Percentiles rank a stretch among this genome's conserved stretches.
phyloP scores from a whole-genome alignment of 768 basidiomycete genomes.

The Amanita molliuscula region DNA sequence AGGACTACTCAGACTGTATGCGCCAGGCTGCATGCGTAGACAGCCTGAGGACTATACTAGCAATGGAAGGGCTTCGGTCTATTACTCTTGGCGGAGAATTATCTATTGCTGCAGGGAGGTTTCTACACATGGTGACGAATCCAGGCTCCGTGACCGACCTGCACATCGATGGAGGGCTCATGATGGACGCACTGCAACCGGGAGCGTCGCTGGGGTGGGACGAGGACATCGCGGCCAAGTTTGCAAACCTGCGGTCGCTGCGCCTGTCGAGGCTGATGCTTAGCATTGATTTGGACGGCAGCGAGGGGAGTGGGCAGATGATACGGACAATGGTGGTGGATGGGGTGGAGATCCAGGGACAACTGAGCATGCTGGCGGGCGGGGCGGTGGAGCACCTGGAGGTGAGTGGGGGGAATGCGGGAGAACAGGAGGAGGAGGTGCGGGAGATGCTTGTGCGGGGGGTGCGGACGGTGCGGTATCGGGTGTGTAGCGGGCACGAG shows the following conservation, averaged over 20 bases:
- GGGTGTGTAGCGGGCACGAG: slow-evolving; percentile 21
- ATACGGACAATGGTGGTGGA: slow-evolving; percentile 32
- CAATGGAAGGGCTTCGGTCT: slow-evolving; percentile 28
- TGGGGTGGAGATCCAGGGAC: slow-evolving; percentile 32
- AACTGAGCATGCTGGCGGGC: slow-evolving; percentile 29
- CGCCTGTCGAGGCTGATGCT: slow-evolving; percentile 33
- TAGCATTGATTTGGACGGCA: slow-evolving; percentile 16
- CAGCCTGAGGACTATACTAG: slow-evolving; percentile 29
- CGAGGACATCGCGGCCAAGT: slow-evolving; percentile 34
- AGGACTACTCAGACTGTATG: slow-evolving; percentile 1
- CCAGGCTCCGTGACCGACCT: slow-evolving; percentile 30
- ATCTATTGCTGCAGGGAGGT: slow-evolving; percentile 35
- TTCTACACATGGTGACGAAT: slow-evolving; percentile 30
- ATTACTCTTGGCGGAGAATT: slow-evolving; percentile 39
- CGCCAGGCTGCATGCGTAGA: not conserved
- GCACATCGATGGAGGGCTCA: slow-evolving; percentile 34
- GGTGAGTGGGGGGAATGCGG: slow-evolving; percentile 22
- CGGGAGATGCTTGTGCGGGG: slow-evolving; percentile 29
- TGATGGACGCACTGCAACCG: slow-evolving; percentile 15
- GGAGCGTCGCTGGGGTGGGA: slow-evolving; percentile 43
- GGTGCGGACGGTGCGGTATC: slow-evolving; percentile 33
- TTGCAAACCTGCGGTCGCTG: slow-evolving; percentile 32
- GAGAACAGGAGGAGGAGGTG: slow-evolving; percentile 30
- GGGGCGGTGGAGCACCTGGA: slow-evolving; percentile 23
- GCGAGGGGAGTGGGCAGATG: slow-evolving; percentile 21